phyloP scores from a whole-genome alignment of 306 rosid species.

The Hippophae gyantsensis region DNA sequence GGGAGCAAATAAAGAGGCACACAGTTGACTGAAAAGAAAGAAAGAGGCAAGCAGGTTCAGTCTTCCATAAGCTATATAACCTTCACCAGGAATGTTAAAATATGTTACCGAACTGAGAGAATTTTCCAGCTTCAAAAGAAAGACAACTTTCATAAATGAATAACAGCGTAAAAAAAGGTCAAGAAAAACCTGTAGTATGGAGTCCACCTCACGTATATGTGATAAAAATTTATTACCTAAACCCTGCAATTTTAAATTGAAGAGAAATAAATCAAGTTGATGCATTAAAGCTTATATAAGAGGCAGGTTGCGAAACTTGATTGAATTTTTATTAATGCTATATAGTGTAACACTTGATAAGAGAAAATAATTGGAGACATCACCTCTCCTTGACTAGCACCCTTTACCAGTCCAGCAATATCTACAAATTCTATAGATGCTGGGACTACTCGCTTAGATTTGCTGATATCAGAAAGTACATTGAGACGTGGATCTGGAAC shows the following conservation, averaged over 20 bases:
- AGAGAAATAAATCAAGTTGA: conserved; percentile 10
- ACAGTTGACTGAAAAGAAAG: too few species aligned
- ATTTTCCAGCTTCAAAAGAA: not conserved
- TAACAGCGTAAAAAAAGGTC: conserved; percentile 4
- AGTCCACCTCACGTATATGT: conserved; percentile 93
- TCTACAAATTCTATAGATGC: conserved; percentile 95
- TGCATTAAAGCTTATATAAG: conserved; percentile 5
- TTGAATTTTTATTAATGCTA: not conserved
- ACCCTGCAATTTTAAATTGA: conserved; percentile 53
- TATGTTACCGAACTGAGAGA: not conserved
- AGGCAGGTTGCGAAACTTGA: not conserved
- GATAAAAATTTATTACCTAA: conserved; percentile 87
- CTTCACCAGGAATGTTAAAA: too few species aligned
- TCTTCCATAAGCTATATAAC: too few species aligned
- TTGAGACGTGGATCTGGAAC: conserved; percentile 89
- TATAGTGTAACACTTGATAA: conserved; percentile 7
- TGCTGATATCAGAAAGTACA: conserved; percentile 85
- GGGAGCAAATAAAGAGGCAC: too few species aligned
- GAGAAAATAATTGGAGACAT: conserved; percentile 6
- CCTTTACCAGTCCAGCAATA: conserved; percentile 94
- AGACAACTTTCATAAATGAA: conserved; percentile 10
- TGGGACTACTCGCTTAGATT: conserved; percentile 74
- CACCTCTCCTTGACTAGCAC: conserved; percentile 98
- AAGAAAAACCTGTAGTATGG: conserved; percentile 76
- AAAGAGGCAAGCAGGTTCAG: too few species aligned